Base-by-base conservation (phyloP, 1,284 basidiomycete genomes). In the Pascua sp. region DNA sequence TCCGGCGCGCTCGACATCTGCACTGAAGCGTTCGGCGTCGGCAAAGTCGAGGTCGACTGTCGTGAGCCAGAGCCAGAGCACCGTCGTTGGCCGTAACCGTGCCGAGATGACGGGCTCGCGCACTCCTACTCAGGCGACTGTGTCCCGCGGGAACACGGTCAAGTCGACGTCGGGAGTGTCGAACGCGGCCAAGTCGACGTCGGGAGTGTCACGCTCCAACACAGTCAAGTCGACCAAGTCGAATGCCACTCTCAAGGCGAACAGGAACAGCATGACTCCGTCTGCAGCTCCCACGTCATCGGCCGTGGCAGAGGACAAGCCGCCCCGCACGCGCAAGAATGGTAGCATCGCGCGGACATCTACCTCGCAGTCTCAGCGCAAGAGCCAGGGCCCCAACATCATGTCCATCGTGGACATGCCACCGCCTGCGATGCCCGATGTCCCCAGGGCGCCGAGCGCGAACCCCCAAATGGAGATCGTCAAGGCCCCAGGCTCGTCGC, bases 361-460 rank as follows among this genome's bases (percentile, higher is more conserved):
- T 10, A 56, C 56, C 13, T 11, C 51, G 12, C 59, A 61, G 39
- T 66, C 62, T 42, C 62, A 62, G 17, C 59, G 62, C 10, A 60
- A 60, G n/a, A 65, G 63, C 8, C 56, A 61, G n/a, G 24, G 41
- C 7, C 47, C 38, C 18, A 55, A 54, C 45, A 71, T 73, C 61
- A 72, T 75, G 72, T 63, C 69, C 10, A 62, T 73, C 1, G 64
- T 71, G 12, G 67, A 73, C 48, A 37, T 57, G n/a, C 51, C 63
- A 1, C 51, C 63, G 11, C 73, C 76, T 10, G 54, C 59, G 11
- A 73, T 78, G 74, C 70, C 70, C 8, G 75, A 77, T 11, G 70
- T 78, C 0, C 75, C 76, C 37, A 76, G 74, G 57, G 76, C 76
- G 0, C 76, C 76, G 2, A 66, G 62, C 53, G 68, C 68, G 43